A percentile compares a stretch with the other conserved stretches of the same genome.
Conservation (phyloP, 2,329 filamentous ascomycete species). For the Aspergillus alliaceus region DNA sequence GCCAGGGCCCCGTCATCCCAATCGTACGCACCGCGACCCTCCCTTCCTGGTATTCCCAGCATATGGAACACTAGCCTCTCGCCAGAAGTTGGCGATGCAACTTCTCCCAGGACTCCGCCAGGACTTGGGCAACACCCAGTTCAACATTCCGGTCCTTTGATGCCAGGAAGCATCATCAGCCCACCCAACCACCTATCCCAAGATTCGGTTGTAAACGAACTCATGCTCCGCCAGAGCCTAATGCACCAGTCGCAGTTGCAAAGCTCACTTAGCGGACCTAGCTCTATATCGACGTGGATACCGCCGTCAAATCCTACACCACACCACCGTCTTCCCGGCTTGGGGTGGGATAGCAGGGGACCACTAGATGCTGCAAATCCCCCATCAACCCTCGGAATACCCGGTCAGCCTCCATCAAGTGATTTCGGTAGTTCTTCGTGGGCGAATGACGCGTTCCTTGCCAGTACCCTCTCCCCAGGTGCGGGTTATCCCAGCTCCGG, state of each 20-base stretch:
- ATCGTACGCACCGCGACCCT: conserved; percentile 31
- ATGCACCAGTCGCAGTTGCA: conserved; percentile 26
- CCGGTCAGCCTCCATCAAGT: conserved; percentile 28
- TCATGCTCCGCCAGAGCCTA: conserved; percentile 28
- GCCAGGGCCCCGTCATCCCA: conserved; percentile 26
- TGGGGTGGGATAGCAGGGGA: conserved; percentile 26
- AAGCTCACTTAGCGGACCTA: conserved; percentile 19
- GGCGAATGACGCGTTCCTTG: conserved; percentile 40
- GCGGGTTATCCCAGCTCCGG: conserved; percentile 24
- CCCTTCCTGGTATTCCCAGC: conserved; percentile 38
- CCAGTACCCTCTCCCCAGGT: conserved; percentile 28
- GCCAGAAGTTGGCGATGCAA: conserved; percentile 41
- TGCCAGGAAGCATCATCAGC: conserved; percentile 13
- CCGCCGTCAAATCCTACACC: conserved; percentile 16
- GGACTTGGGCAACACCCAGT: conserved; percentile 28
- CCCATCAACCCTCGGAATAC: conserved; percentile 19
- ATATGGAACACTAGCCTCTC: conserved; percentile 49
- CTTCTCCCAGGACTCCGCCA: conserved; percentile 40
- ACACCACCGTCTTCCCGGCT: conserved; percentile 16
- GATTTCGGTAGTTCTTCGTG: conserved; percentile 31
- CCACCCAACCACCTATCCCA: conserved; percentile 23
- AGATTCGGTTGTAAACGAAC: conserved; percentile 27
- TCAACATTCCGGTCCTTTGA: conserved; percentile 16
- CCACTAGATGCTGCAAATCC: conserved; percentile 16
- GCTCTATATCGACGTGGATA: conserved; percentile 27